Conservation (phyloP, 2,329 filamentous ascomycete species). For the Fusarium nematophilum region DNA sequence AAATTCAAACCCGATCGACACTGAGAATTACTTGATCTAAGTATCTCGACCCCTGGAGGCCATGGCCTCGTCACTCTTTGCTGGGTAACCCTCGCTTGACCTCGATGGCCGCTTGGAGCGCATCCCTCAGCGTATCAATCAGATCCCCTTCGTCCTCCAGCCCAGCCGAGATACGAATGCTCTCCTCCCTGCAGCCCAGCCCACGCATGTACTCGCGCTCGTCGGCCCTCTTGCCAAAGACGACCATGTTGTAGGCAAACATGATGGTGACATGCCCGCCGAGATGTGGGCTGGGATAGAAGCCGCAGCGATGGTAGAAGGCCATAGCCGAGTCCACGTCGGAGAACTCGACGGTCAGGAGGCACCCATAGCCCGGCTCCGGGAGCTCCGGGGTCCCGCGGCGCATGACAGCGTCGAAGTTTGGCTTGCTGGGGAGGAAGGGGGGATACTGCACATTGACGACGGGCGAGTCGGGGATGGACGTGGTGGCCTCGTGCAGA, state of each 20-base stretch:
- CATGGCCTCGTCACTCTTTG: background rate
- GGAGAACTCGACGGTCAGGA: conserved; percentile 63
- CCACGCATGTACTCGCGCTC: conserved; percentile 51
- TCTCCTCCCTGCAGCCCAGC: conserved; percentile 53
- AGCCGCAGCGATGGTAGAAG: conserved; percentile 62
- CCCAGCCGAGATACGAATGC: conserved; percentile 60
- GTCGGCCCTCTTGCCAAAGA: conserved; percentile 54
- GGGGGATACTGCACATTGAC: conserved; percentile 58
- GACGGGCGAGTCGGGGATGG: conserved; percentile 51
- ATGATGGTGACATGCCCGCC: conserved; percentile 64
- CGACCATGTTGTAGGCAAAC: conserved; percentile 59
- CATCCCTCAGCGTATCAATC: conserved; percentile 52
- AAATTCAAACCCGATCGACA: conserved; percentile 28
- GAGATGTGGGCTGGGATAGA: conserved; percentile 65
- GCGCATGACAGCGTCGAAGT: conserved; percentile 52
- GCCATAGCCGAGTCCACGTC: conserved; percentile 52
- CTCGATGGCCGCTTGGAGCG: conserved; percentile 43
- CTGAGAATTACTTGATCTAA: background rate
- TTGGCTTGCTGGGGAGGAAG: conserved; percentile 46
- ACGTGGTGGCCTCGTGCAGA: conserved; percentile 47
- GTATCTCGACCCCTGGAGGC: background rate
- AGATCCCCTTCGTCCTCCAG: conserved; percentile 58
- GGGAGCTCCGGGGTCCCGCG: conserved; percentile 56
- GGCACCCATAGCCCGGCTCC: conserved; percentile 64
- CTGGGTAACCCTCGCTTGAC: conserved; percentile 16